Base-by-base conservation (phyloP, 805 yeast genomes). In the Cephaloascus fragrans region DNA sequence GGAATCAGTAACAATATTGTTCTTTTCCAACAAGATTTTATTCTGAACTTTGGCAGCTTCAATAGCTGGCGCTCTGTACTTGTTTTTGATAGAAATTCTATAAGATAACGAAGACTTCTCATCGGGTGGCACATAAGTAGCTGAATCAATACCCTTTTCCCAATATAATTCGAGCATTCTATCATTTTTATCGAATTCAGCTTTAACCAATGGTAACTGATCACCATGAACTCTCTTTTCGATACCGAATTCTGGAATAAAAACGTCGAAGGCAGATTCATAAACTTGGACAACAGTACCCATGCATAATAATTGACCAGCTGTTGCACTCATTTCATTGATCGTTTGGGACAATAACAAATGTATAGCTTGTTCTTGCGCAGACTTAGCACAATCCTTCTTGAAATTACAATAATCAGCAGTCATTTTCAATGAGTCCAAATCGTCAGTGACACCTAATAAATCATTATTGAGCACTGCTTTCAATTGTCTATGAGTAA, bases 171-270 rank as follows among this genome's bases (percentile, higher is more conserved):
- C 96, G 51, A 90, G 68, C 8, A 77, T 61, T 35, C 86, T 71
- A 32, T 72, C 64, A 15, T 55, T 51, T 53, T 81, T 83, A 56
- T 85, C 89, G 56, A 83, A 93, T 57, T 93, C 97, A 4, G 97
- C 97, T 58, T 88, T 89, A 18, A 76, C 76, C 45, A 90, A 67
- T 9, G 97, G 97, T 40, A 93, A 67, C 61, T 93, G 97, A 61
- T 93, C 98, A 19, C 97, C 97, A 53, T 93, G 98, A 18, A 89
- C 96, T 52, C 97, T 73, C 60, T 89, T 89, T 56, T 89, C 97
- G 49, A 89, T 83, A 34, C 97, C 97, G 62, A 88, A 83, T 47
- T 87, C 96, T 2, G 96, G 96, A 44, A 89, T 69, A 47, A 83
- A 76, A 3, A 89, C 90, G 57, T 93, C 98, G 62, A 93, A 93